Percentiles rank a stretch among this genome's conserved stretches.
Conservation (phyloP, 306 rosid species). For the Quercus dentata region DNA sequence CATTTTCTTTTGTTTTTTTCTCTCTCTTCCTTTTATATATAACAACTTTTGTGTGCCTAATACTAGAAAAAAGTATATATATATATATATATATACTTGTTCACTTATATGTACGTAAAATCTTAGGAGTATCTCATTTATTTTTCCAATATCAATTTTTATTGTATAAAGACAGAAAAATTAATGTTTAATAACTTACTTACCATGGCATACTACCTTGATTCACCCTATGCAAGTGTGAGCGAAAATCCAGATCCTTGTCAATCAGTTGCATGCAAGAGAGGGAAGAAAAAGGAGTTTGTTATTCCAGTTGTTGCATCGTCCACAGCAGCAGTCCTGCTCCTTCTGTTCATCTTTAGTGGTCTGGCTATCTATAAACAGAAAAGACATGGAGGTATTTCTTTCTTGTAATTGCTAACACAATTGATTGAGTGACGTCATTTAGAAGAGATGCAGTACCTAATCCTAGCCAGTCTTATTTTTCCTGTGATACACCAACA, state of each 20-base stretch:
- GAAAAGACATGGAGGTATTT: conserved; percentile 12
- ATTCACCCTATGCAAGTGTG: conserved; percentile 10
- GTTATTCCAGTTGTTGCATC: conserved; percentile 30
- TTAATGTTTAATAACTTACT: neutral
- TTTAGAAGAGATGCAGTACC: neutral
- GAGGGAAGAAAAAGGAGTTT: conserved; percentile 1
- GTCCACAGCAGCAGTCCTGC: neutral
- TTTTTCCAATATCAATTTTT: neutral
- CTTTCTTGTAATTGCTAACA: neutral
- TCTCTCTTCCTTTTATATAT: neutral
- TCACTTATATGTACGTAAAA: no score
- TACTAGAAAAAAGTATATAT: neutral
- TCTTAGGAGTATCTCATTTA: neutral
- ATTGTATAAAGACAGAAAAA: neutral
- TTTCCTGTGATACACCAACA: neutral
- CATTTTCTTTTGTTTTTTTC: no score
- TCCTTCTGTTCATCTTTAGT: conserved; percentile 3
- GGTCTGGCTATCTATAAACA: neutral
- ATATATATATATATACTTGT: no score
- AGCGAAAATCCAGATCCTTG: conserved; percentile 19
- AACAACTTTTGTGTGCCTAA: neutral
- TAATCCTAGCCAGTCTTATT: neutral
- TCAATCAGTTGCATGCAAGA: conserved; percentile 5
- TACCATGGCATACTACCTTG: neutral
- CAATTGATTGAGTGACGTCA: neutral